Evolutionary conservation across 345 rosid genomes (phyloP).

Genomic region (Populus pruinosa): DNA sequence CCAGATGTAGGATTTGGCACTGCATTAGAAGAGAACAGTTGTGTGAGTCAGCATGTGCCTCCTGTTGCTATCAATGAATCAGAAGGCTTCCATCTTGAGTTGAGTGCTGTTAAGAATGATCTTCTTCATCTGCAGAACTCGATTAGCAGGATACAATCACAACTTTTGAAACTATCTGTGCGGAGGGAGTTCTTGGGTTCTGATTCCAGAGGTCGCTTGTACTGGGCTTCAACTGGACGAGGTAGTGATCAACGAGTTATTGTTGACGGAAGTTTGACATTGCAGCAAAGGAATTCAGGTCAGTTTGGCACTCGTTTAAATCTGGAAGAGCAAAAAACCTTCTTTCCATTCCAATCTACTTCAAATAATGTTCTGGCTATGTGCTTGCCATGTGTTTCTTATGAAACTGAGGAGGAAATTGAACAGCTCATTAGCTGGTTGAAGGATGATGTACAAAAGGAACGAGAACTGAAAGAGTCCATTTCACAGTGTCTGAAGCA

Average conservation of each 20-base stretch:
- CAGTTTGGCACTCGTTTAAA: conserved; percentile 19
- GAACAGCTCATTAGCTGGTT: conserved; percentile 69
- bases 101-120: conserved; percentile 51
- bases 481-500: conserved; percentile 56
- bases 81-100: conserved; percentile 51
- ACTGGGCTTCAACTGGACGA: conserved; percentile 69
- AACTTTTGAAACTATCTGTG: conserved; percentile 57
- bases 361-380: conserved; percentile 34
- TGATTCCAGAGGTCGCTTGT: conserved; percentile 75
- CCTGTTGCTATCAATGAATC: conserved; percentile 45
- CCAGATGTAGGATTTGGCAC: conserved; percentile 26
- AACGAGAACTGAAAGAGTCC: conserved; percentile 73
- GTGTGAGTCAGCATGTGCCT: conserved; percentile 33
- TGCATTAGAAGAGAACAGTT: conserved; percentile 26
- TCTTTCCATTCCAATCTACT: conserved; percentile 47
- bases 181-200: conserved; percentile 84
- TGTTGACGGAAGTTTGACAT: conserved; percentile 68
- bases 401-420: conserved; percentile 73
- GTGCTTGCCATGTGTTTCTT: conserved; percentile 53
- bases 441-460: conserved; percentile 53
- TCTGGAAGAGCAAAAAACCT: conserved; percentile 51
- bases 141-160: conserved; percentile 52
- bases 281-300: conserved; percentile 34
- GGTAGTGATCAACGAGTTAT: conserved; percentile 49
- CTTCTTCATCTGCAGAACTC: conserved; percentile 53